Evolutionary conservation across 2,329 filamentous ascomycete genomes (phyloP), one percentile per base, ranked within the genome.

Genomic region (Byssochlamys sp.): DNA sequence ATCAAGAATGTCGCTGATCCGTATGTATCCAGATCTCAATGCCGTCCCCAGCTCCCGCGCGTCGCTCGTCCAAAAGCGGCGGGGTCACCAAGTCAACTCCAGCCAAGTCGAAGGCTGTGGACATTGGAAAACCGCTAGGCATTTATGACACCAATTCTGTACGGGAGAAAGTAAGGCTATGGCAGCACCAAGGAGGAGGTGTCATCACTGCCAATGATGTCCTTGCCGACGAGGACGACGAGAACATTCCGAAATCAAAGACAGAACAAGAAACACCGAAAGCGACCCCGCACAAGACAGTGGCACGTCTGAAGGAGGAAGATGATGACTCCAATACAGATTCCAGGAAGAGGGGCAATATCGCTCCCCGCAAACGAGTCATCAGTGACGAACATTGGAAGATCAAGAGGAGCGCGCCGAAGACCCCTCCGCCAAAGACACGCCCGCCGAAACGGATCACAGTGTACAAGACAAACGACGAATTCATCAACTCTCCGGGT

Each of bases 321-420:
- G 63, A 72, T 59, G 61, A 62, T 62, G 62, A 61, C 61, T 56
- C 31, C 63, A 66, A 29, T 57, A 64, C 49, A 5, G 71, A 69
- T 49, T 72, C 65, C 45, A 73, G 71, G 58, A 71, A 73, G 53
- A 66, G 65, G 68, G 77, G 74, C 65, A 79, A 74, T 69, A 84
- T 79, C 54, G 84, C 89, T 52, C 92, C 92, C 14, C 91, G 90
- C 75, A 96, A 95, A 79, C 84, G 91, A 61, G 90, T 97, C 56
- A 84, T 96, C 60, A 96, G 91, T 70, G 92, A 97, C 75, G 88
- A 89, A 56, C 89, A 96, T 74, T 97, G 92, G 71, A 82, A 80
- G 60, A 80, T 78, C 59, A 81, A 79, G 59, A 80, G 77, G 58
- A 79, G 71, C 57, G 73, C 79, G 7, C 71, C 78, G 0, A 77